Base-by-base conservation (phyloP, 2,329 filamentous ascomycete genomes). In the Beauveria caledonica region DNA sequence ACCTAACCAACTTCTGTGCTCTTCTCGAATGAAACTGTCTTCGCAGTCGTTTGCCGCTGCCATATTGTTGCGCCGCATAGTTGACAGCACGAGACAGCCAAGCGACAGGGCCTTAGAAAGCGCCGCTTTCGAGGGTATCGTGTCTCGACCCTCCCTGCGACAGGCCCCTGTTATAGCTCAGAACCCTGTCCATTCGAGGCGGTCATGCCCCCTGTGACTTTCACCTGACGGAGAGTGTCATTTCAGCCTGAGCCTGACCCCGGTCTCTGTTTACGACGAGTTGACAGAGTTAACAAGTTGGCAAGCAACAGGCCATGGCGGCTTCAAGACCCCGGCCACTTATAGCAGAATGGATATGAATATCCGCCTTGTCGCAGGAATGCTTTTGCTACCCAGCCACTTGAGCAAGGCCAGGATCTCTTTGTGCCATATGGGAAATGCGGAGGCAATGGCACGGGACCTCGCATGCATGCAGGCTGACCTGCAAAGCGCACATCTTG, bases 101-200 rank as follows among this genome's bases (percentile, higher is more conserved):
- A 25, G 33, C 17, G 4, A 9, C 39, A 15, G 3, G 23, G 17
- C 23, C 15, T 17, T 25, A 3, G 33, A 36, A 36, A 36, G 33
- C 33, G 33, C 13, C 33, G 33, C 33, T 36, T 19, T 8, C 9
- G 6, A n/a, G 48, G 48, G 27, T 21, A 19, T 33, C 10, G 2
- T 33, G 27, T 51, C 9, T 29, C 25, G 27, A n/a, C 40, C 33
- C 19, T 42, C 49, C 21, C 19, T 11, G 40, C 5, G n/a, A 23
- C 52, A n/a, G 27, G n/a, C 42, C 53, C 53, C 53, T 56, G 53
- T 56, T 46, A 56, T 56, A 46, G 53, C 42, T 56, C 53, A 56
- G 25, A 46, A 56, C 53, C 42, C 53, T 56, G 53, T 56, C 40
- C 42, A 27, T 42, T 36, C 33, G 33, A 36, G 33, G 33, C 13